Conservation (phyloP, 495 filamentous ascomycete species). For the Opeltia flavorubescens region DNA sequence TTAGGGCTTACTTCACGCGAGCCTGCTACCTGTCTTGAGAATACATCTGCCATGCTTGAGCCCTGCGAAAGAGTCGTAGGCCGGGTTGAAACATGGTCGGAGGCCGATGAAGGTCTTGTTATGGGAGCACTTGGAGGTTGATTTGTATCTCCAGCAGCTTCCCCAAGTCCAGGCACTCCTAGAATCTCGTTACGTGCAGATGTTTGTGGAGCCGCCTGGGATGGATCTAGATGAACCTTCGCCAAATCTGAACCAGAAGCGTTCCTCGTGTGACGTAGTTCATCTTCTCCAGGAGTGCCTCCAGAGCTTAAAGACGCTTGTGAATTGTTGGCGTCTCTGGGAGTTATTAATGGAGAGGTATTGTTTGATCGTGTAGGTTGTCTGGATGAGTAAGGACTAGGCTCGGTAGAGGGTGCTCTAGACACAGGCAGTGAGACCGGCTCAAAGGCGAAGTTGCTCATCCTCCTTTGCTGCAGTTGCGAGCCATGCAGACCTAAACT, state of each 20-base stretch:
- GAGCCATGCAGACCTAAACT: conserved; percentile 57
- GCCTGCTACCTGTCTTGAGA: conserved; percentile 46
- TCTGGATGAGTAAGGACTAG: conserved; percentile 17
- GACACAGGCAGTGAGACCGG: conserved; percentile 77
- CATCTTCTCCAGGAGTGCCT: conserved; percentile 46
- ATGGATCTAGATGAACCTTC: conserved; percentile 24
- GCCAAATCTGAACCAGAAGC: conserved; percentile 10
- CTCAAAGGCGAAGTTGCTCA: conserved; percentile 76
- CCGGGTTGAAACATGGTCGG: conserved; percentile 26
- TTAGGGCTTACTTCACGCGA: conserved; percentile 53
- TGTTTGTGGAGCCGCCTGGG: conserved; percentile 51
- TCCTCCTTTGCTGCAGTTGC: conserved; percentile 64
- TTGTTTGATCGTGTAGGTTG: conserved; percentile 13
- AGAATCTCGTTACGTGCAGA: conserved; percentile 30
- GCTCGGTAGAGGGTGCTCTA: conserved; percentile 35
- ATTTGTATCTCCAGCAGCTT: conserved; percentile 8
- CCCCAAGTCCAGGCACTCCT: conserved; percentile 12
- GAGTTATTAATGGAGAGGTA: conserved; percentile 19
- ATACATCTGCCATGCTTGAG: conserved; percentile 21
- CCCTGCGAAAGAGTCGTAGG: conserved; percentile 32
- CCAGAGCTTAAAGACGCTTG: conserved; percentile 86
- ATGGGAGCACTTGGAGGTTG: conserved; percentile 22
- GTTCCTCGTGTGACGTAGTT: background rate
- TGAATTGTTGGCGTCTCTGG: conserved; percentile 46
- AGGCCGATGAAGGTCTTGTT: conserved; percentile 32